Percentiles rank a stretch among this genome's conserved stretches.
phyloP scores from a whole-genome alignment of 1,139 yeast species.

The Tardiomyces digboiensis region DNA sequence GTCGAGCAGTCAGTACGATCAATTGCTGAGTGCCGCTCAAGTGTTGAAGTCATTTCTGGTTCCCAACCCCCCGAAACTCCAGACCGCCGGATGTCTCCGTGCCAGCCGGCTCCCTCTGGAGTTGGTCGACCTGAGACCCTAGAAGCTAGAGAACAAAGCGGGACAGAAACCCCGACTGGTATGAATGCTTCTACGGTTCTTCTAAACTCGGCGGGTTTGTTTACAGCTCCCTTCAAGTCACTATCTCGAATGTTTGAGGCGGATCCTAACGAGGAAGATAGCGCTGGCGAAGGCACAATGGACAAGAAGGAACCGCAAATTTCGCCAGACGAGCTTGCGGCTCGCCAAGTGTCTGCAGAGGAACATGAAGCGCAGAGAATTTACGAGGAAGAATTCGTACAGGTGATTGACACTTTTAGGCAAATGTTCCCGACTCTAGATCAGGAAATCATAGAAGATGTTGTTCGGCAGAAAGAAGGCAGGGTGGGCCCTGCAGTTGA shows the following conservation, averaged over 20 bases:
- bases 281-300: not conserved
- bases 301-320: constrained; percentile 2
- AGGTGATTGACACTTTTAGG: constrained; percentile 38
- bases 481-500: constrained; percentile 72
- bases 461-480: constrained; percentile 56
- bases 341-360: constrained; percentile 30
- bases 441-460: constrained; percentile 56
- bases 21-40: not conserved
- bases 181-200: constrained; percentile 25
- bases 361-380: constrained; percentile 28
- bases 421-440: constrained; percentile 78
- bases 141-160: not conserved
- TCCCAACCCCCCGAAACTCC: constrained; percentile 21
- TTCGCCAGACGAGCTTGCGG: constrained; percentile 27
- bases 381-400: constrained; percentile 32
- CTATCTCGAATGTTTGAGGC: constrained; percentile 24
- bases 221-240: constrained; percentile 26
- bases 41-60: not conserved
- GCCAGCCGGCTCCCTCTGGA: constrained; percentile 2
- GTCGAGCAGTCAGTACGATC: constrained; percentile 25
- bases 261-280: constrained; percentile 13
- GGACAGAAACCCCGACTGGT: constrained; percentile 6
- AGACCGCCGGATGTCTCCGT: constrained; percentile 12
- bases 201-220: constrained; percentile 27
- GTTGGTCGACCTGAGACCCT: not conserved